These are phyloP conservation scores for Hanseniaspora uvarum DNA, from an alignment of 1,139 yeast genomes.

Conservation along the genomic window DNA sequence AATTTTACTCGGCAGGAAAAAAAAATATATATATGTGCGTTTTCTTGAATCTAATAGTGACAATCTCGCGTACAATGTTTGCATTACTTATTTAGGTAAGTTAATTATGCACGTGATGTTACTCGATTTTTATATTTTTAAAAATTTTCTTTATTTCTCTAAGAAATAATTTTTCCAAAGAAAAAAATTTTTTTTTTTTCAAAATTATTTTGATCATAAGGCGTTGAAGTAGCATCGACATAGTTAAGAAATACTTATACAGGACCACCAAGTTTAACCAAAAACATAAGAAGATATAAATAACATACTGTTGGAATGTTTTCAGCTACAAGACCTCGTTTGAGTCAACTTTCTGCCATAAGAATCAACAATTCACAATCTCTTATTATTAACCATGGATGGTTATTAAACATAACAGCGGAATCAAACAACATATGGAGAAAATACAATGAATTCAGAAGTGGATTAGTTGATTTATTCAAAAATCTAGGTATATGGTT, in stretches of 20 bases:
- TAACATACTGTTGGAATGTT: not conserved
- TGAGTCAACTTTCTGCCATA: not conserved
- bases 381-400: not conserved
- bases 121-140: not conserved
- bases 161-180: not conserved
- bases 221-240: not conserved
- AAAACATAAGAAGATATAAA: not conserved
- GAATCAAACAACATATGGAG: slow-evolving; percentile 4
- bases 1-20: not conserved
- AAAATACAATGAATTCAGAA: not conserved
- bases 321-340: slow-evolving; percentile 2
- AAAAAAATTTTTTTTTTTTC: not conserved
- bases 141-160: not conserved
- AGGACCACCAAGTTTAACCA: not conserved
- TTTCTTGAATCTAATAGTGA: not conserved
- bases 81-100: not conserved
- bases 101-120: not conserved
- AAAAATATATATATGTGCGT: not conserved
- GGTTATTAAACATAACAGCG: not conserved
- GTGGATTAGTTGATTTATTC: slow-evolving; percentile 24
- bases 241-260: not conserved
- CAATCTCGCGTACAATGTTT: not conserved
- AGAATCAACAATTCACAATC: not conserved
- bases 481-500: slow-evolving; percentile 55
- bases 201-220: not conserved